A percentile compares a stretch with the other conserved stretches of the same genome.
These are phyloP conservation scores for Flaveria ramosissima DNA, from an alignment of 129 eudicot species.

Conservation along the genomic window DNA sequence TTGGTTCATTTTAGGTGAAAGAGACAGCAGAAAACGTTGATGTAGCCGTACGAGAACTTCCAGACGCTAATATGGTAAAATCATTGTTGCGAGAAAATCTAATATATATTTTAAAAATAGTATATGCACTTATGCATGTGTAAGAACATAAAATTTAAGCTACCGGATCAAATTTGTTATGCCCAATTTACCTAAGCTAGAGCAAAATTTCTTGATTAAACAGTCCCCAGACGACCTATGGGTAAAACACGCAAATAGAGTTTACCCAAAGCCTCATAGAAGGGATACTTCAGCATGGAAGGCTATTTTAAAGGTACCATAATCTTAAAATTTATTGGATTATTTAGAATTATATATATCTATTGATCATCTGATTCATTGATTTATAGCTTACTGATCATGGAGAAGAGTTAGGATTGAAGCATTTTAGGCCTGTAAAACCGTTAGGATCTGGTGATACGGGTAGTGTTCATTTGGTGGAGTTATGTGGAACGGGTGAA, in stretches of 20 bases:
- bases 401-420: slow-evolving; percentile 79
- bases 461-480: slow-evolving; percentile 98
- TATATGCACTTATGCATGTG: not conserved
- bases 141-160: not conserved
- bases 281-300: slow-evolving; percentile 76
- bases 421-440: slow-evolving; percentile 89
- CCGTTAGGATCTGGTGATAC: slow-evolving; percentile 98
- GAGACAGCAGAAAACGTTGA: slow-evolving; percentile 94
- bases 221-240: slow-evolving; percentile 97
- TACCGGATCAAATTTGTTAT: not conserved
- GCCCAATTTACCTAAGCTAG: not conserved
- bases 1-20: slow-evolving; percentile 60
- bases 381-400: slow-evolving; percentile 57
- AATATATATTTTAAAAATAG: not conserved
- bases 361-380: not conserved
- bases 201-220: not conserved
- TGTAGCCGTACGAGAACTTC: slow-evolving; percentile 93
- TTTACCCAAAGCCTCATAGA: slow-evolving; percentile 91
- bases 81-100: not conserved
- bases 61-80: slow-evolving; percentile 91
- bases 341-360: not conserved
- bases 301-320: slow-evolving; percentile 75
- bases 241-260: slow-evolving; percentile 79
- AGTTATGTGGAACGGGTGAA: slow-evolving; percentile 77
- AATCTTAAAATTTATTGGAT: not conserved